Base-by-base conservation (phyloP, 352 stramenopile genomes). In the Phytophthora ohioensis region DNA sequence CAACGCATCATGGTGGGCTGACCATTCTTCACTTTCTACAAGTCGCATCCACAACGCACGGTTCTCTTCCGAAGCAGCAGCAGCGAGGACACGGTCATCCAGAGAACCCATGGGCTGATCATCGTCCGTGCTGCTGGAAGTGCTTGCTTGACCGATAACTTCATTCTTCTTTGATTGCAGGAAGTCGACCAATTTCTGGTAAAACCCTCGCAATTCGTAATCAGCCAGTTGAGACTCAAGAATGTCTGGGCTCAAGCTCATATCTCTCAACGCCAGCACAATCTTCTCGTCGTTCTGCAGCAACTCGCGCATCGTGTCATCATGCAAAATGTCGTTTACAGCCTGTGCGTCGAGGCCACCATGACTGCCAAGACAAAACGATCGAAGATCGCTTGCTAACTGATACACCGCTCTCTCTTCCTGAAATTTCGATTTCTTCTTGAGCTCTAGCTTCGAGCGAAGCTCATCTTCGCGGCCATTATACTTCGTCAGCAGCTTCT, bases 191-290 rank as follows among this genome's bases (percentile, higher is more conserved):
- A 92, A 67, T 12, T 72, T 77, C 41, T 87, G 67, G 42, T 92
- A 92, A 51, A 92, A 92, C 3, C 62, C 59, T 21, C 81, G 78
- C 31, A 92, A 47, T 12, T 73, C 58, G 13, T 76, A 67, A 13
- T 90, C 75, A 7, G 54, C 53, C 15, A 92, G 68, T 54, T 92
- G 85, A 52, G 43, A 54, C n/a, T 67, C 43, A 3, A 92, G 72
- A 15, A 86, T 71, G 9, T 77, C 56, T 7, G 85, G 83, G 21
- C 87, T 81, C 64, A 92, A 64, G 59, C 85, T 91, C 80, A 92
- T 90, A 43, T 92, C 85, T 27, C 85, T 76, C 38, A 92, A 57
- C 17, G 85, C 85, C 13, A 71, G 39, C 1, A 91, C 75, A 34
- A 92, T 77, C 17, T 76, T 72, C 31, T 82, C 77, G 34, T 88